These are phyloP conservation scores for Yarrowia bubula DNA, from an alignment of 805 yeast genomes.

Conservation along the genomic window DNA sequence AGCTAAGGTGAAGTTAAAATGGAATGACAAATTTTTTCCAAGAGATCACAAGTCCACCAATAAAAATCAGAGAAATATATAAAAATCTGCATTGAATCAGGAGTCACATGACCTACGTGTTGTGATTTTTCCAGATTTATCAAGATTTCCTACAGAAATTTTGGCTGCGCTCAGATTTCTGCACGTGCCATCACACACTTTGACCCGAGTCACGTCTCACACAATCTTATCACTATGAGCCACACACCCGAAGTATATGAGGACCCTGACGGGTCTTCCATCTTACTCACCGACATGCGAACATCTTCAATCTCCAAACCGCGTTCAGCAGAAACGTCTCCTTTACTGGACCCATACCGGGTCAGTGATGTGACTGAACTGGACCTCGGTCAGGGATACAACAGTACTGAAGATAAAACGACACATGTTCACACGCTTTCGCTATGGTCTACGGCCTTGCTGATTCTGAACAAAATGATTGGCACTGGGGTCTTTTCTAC, in stretches of 20 bases:
- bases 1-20: too few relatives aligned
- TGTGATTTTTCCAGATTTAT: too few relatives aligned
- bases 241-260: slow-evolving; percentile 8
- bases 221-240: slow-evolving; percentile 9
- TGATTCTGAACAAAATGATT: slow-evolving; percentile 65
- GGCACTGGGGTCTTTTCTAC: slow-evolving; percentile 75
- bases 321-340: background rate
- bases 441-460: slow-evolving; percentile 39
- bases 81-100: too few relatives aligned
- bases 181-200: too few relatives aligned
- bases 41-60: too few relatives aligned
- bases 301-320: background rate
- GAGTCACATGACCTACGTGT: too few relatives aligned
- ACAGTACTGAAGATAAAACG: background rate
- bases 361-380: slow-evolving; percentile 11
- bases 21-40: too few relatives aligned
- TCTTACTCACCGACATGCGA: background rate
- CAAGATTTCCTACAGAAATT: too few relatives aligned
- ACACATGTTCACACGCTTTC: slow-evolving; percentile 33
- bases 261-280: background rate
- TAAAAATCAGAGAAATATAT: too few relatives aligned
- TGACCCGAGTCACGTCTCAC: slow-evolving; percentile 17
- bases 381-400: background rate
- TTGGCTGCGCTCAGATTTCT: too few relatives aligned
- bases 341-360: slow-evolving; percentile 7